Base-by-base conservation (phyloP, 192 early-diverging fungal genomes). In the Gonapodya prolifera region DNA sequence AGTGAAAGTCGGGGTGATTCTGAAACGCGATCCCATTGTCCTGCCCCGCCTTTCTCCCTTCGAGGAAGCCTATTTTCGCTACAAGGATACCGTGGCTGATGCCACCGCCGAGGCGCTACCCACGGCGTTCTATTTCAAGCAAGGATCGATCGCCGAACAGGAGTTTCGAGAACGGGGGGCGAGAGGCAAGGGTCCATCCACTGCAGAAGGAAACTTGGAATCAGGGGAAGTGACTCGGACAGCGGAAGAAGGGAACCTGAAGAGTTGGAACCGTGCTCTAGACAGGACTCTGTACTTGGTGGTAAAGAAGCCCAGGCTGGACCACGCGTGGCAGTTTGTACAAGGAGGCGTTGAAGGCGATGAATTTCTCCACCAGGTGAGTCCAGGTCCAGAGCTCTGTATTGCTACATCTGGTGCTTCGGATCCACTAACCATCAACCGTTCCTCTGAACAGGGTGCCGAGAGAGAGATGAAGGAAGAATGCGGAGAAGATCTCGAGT, bases 231-330 rank as follows among this genome's bases (percentile, higher is more conserved):
- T n/a, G n/a, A n/a, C n/a, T n/a, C n/a, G n/a, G n/a, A n/a, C n/a
- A n/a, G n/a, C n/a, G n/a, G n/a, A n/a, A n/a, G n/a, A n/a, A n/a
- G n/a, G n/a, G n/a, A n/a, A n/a, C 78, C 70, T 88, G 78, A 88
- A 83, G 81, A 90, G 86, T n/a, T 80, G 95, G 78, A 91, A 96
- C 84, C 86, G 95, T 77, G 86, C 83, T 35, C 86, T 94, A 77
- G 85, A 91, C 74, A 76, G 90, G 80, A 92, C 92, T 23, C 82
- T 96, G 79, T 96, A 93, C 84, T 80, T 96, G 69, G 85, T 95
- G 75, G 91, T 95, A 28, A 92, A 91, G 80, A 87, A 87, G 77
- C 83, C 82, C 30, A 76, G 84, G 71, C 83, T 83, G 0, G 76
- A 89, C 30, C 81, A 88, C 45, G 75, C 80, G 70, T 96, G 94